phyloP scores from a whole-genome alignment of 176 grass and related monocot genomes.

The Ensete glaucum region DNA sequence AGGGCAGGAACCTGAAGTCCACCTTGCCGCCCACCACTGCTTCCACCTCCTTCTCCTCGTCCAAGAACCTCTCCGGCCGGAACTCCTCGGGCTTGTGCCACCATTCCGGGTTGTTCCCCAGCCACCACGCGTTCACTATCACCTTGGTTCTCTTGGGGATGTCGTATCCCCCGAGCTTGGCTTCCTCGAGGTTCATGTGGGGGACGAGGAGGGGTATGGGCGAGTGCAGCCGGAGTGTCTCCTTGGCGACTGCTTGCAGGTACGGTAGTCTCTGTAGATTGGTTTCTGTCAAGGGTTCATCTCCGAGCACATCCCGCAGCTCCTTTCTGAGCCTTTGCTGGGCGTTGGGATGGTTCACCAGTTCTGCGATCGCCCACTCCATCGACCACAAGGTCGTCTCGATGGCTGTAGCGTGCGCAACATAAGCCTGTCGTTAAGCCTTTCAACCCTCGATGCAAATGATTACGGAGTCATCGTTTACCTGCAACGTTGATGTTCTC shows the following conservation, averaged over 20 bases:
- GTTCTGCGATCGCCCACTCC: slow-evolving; percentile 18
- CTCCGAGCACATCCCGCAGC: background rate
- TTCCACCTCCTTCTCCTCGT: slow-evolving; percentile 18
- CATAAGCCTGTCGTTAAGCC: background rate
- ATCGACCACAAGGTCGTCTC: slow-evolving; percentile 19
- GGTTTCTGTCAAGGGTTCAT: slow-evolving; percentile 5
- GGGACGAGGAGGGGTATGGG: slow-evolving; percentile 21
- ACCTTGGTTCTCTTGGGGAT: slow-evolving; percentile 17
- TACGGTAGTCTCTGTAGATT: slow-evolving; percentile 10
- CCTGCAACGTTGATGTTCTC: slow-evolving; percentile 24
- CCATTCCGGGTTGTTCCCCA: slow-evolving; percentile 25
- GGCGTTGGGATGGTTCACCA: slow-evolving; percentile 9
- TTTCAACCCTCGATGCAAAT: background rate
- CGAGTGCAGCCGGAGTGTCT: slow-evolving; percentile 20
- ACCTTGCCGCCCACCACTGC: slow-evolving; percentile 18
- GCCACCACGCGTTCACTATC: slow-evolving; percentile 25
- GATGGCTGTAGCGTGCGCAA: background rate
- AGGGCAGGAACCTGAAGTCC: slow-evolving; percentile 20
- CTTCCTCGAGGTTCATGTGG: slow-evolving; percentile 22
- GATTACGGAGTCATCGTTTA: background rate
- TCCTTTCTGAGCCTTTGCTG: slow-evolving; percentile 1
- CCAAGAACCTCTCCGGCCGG: slow-evolving; percentile 20
- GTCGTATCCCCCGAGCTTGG: slow-evolving; percentile 18
- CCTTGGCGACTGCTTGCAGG: slow-evolving; percentile 16
- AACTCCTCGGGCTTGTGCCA: slow-evolving; percentile 24